Evolutionary conservation across 345 rosid species (phyloP).

Genomic region (Lagerstroemia speciosa): DNA sequence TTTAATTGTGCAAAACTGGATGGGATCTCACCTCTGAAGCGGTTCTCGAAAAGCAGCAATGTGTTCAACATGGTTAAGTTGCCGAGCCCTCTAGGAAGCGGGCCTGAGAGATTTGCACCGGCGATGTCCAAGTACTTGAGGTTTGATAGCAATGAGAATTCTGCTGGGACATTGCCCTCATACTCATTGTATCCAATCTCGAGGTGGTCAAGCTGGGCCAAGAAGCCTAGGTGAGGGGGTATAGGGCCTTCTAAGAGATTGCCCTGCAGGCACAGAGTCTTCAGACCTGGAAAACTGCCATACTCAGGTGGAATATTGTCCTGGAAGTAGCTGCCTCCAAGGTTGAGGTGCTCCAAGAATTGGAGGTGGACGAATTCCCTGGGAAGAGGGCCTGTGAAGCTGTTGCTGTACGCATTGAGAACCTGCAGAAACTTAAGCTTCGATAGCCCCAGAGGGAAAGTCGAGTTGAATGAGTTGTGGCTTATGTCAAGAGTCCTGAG

Average conservation of each 20-base stretch:
- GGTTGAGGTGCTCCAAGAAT: conserved; percentile 65
- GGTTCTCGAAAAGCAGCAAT: conserved; percentile 51
- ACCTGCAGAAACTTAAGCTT: conserved; percentile 47
- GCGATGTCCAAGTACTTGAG: conserved; percentile 71
- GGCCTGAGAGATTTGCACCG: conserved; percentile 50
- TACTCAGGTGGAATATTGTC: conserved; percentile 68
- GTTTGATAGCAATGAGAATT: conserved; percentile 36
- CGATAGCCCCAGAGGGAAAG: conserved; percentile 54
- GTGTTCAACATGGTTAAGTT: conserved; percentile 47
- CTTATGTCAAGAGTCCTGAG: conserved; percentile 67
- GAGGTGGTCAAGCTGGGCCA: conserved; percentile 45
- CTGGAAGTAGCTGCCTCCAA: conserved; percentile 75
- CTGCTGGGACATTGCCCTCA: conserved; percentile 52
- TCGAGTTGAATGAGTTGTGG: conserved; percentile 60
- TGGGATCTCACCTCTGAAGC: conserved; percentile 60
- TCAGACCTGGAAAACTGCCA: conserved; percentile 55
- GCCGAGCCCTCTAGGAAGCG: conserved; percentile 46
- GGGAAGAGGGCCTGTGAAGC: conserved; percentile 65
- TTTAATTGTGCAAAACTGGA: conserved; percentile 38
- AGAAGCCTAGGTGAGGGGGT: conserved; percentile 73
- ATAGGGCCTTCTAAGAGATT: conserved; percentile 60
- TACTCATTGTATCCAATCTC: conserved; percentile 70
- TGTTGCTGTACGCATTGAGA: conserved; percentile 79
- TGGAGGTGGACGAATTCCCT: conserved; percentile 47
- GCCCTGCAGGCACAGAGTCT: conserved; percentile 71